Evolutionary conservation across 306 rosid genomes (phyloP), one percentile per base, ranked within the genome.

Genomic region (Prunus mongolica): DNA sequence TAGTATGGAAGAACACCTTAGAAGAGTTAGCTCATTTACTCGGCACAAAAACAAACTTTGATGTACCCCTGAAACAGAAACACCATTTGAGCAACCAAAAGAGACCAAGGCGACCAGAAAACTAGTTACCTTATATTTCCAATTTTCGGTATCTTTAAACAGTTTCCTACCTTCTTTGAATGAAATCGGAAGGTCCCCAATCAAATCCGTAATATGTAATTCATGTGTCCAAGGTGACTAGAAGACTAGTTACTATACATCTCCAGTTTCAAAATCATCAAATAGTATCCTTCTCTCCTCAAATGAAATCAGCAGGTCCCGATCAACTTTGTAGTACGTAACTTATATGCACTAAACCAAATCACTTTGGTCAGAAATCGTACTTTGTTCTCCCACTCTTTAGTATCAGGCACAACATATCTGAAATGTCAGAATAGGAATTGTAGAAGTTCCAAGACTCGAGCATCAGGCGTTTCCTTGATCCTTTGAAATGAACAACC

Each of bases 401-500:
- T 78, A 95, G 65, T 79, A 95, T 79, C 68, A 92, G 96, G 84
- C 98, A 95, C 82, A 90, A 76, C 98, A 90, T 89, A 83, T 92
- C 92, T 27, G 87, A 71, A 41, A 88, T 84, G 69, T 83, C 78
- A 25, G 72, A 76, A 80, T 82, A 78, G n/a, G 92, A 88, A 50
- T 72, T 79, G 75, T 87, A 90, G 82, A 88, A 92, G 80, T 92
- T 87, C 98, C 98, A 94, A 51, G 95, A 85, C 83, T 92, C 98
- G 0, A 92, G 97, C 98, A 94, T 92, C 52, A 92, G 89, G 30
- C 98, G 96, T 82, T 94, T 94, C 82, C 98, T 92, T 45, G 96
- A 94, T 81, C 98, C 98, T 92, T 95, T 95, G 84, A 95, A 95
- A 83, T 95, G 98, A 81, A 95, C 87, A 76, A 92, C 93, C 96